Percentiles rank a stretch among this genome's conserved stretches.
phyloP scores from a whole-genome alignment of 257 asterid species.

The Hygrophila difformis region DNA sequence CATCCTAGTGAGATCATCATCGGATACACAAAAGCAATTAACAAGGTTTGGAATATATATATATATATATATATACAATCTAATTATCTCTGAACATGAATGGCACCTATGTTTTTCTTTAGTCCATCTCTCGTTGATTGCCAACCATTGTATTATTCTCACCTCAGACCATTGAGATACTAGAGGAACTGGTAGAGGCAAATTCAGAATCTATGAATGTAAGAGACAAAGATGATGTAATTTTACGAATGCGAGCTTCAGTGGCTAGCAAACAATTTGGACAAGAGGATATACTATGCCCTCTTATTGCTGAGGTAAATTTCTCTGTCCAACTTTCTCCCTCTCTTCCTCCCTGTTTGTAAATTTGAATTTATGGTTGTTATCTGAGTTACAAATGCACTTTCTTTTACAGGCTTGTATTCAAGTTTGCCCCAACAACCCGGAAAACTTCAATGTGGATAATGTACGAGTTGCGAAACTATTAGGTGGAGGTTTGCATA shows the following conservation, averaged over 20 bases:
- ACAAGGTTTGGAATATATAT: slow-evolving; percentile 47
- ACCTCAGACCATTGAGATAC: slow-evolving; percentile 48
- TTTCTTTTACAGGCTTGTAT: slow-evolving; percentile 67
- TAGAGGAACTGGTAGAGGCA: slow-evolving; percentile 69
- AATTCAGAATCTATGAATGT: slow-evolving; percentile 89
- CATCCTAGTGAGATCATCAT: slow-evolving; percentile 90
- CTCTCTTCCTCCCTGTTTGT: slow-evolving; percentile 1
- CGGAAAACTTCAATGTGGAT: slow-evolving; percentile 88
- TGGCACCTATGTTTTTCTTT: background rate
- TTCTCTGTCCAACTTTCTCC: too few relatives aligned
- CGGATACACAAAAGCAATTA: slow-evolving; percentile 81
- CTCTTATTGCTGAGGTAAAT: slow-evolving; percentile 70
- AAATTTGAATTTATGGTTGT: background rate
- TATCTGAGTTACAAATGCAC: slow-evolving; percentile 1
- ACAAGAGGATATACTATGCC: slow-evolving; percentile 66
- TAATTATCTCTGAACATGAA: background rate
- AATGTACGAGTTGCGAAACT: slow-evolving; percentile 92
- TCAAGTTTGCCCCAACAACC: slow-evolving; percentile 93
- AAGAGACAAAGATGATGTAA: slow-evolving; percentile 58
- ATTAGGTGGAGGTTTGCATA: slow-evolving; percentile 81
- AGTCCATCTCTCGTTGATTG: slow-evolving; percentile 10
- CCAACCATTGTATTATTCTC: slow-evolving; percentile 10
- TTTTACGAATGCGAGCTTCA: slow-evolving; percentile 71
- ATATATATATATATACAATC: background rate
- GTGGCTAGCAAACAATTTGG: slow-evolving; percentile 97